Evolutionary conservation across 2,329 filamentous ascomycete species (phyloP).

Genomic region (Trichoderma polysporum): DNA sequence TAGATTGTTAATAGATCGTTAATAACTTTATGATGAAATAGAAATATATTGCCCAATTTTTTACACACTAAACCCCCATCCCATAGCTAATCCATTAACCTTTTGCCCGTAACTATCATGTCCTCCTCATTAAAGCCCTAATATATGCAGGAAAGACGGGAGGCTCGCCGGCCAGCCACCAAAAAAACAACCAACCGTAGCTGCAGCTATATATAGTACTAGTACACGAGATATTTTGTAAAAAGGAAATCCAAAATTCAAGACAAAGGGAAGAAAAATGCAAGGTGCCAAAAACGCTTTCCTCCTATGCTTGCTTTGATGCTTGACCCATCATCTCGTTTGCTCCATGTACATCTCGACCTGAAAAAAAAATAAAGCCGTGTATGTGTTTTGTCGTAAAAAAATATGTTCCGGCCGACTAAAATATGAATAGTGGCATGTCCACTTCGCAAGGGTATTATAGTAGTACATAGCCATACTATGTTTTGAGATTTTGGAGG

Average conservation of each 20-base stretch:
- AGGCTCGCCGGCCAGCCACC: neutral
- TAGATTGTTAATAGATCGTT: neutral
- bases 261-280: neutral
- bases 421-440: neutral
- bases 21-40: neutral
- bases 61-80: neutral
- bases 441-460: neutral
- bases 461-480: slow-evolving; percentile 7
- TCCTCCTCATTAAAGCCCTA: slow-evolving; percentile 20
- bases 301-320: slow-evolving; percentile 7
- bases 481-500: neutral
- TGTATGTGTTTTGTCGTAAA: neutral
- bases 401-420: neutral
- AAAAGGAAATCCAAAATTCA: neutral
- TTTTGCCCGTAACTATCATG: neutral
- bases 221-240: neutral
- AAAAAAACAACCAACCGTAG: neutral
- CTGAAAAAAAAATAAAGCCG: neutral
- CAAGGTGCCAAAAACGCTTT: slow-evolving; percentile 11
- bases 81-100: neutral
- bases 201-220: neutral
- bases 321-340: neutral
- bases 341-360: neutral
- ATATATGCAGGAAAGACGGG: slow-evolving; percentile 15
- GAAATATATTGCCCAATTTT: neutral